Percentiles rank a stretch among this genome's conserved stretches.
These are phyloP conservation scores for Ogataea methylovora DNA, from an alignment of 805 yeast genomes.

Conservation along the genomic window DNA sequence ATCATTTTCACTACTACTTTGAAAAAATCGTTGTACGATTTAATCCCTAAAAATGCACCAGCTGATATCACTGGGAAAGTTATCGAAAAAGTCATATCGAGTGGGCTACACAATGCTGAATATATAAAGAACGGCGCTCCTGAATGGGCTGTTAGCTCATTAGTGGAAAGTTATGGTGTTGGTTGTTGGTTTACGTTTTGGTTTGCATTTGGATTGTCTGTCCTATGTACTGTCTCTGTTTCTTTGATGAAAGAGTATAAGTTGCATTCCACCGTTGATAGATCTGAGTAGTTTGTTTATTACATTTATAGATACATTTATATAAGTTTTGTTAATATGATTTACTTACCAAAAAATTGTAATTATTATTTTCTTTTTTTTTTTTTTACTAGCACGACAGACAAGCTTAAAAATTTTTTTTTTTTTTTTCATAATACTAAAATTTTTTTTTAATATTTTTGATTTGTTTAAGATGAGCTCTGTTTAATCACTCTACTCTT, in stretches of 20 bases:
- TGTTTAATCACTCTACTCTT: no score
- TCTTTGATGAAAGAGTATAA: constrained; percentile 50
- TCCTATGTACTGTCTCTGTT: constrained; percentile 33
- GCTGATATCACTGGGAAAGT: constrained; percentile 27
- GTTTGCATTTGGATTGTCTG: constrained; percentile 32
- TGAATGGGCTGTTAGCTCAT: constrained; percentile 34
- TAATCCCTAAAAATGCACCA: constrained; percentile 27
- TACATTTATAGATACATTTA: no score
- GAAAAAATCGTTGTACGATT: constrained; percentile 15
- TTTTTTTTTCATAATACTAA: no score
- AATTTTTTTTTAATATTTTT: no score
- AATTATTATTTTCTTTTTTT: no score
- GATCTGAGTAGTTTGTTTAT: constrained; percentile 17
- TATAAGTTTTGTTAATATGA: no score
- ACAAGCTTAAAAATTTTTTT: no score
- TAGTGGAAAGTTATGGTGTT: constrained; percentile 42
- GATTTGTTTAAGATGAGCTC: no score
- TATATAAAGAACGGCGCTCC: constrained; percentile 48
- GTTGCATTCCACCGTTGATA: constrained; percentile 43
- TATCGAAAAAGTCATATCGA: constrained; percentile 36
- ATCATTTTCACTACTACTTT: constrained; percentile 51
- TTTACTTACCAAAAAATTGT: no score
- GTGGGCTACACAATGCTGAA: constrained; percentile 50
- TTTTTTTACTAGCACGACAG: no score
- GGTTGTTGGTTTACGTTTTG: constrained; percentile 48